Evolutionary conservation across 2,329 filamentous ascomycete species (phyloP).

Genomic region (Massarina eburnea): DNA sequence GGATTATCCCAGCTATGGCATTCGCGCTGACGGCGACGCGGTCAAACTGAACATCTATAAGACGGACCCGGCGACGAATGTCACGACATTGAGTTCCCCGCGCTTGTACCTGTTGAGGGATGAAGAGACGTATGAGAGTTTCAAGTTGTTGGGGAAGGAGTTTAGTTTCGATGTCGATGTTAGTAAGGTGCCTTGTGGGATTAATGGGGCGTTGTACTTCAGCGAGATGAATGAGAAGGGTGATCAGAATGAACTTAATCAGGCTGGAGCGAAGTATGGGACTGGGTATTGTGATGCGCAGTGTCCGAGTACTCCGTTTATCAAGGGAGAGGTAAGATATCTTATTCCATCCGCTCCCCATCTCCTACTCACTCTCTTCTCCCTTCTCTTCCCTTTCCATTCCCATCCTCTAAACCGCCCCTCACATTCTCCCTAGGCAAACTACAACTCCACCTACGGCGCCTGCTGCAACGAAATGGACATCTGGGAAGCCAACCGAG

Average conservation of each 20-base stretch:
- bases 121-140: slow-evolving; percentile 35
- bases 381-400: slow-evolving; percentile 46
- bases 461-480: slow-evolving; percentile 46
- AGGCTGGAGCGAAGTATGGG: slow-evolving; percentile 49
- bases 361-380: slow-evolving; percentile 56
- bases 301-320: slow-evolving; percentile 49
- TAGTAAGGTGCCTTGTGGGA: slow-evolving; percentile 66
- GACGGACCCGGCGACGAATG: slow-evolving; percentile 44
- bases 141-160: slow-evolving; percentile 41
- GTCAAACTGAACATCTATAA: slow-evolving; percentile 59
- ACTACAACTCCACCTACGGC: slow-evolving; percentile 48
- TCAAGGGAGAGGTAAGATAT: slow-evolving; percentile 51
- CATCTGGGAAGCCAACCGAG: slow-evolving; percentile 62
- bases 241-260: slow-evolving; percentile 37
- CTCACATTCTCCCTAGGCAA: slow-evolving; percentile 9
- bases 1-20: slow-evolving; percentile 46
- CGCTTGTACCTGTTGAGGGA: slow-evolving; percentile 41
- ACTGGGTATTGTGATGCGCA: slow-evolving; percentile 47
- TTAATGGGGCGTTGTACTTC: slow-evolving; percentile 60
- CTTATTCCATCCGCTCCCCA: too few species aligned
- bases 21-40: slow-evolving; percentile 53
- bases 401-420: neutral
- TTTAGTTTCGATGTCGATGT: slow-evolving; percentile 48
- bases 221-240: slow-evolving; percentile 59
- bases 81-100: slow-evolving; percentile 25